A percentile compares a stretch with the other conserved stretches of the same genome.
Evolutionary conservation across 1,284 basidiomycete species (phyloP).

Genomic region (Gomphus bonarii): DNA sequence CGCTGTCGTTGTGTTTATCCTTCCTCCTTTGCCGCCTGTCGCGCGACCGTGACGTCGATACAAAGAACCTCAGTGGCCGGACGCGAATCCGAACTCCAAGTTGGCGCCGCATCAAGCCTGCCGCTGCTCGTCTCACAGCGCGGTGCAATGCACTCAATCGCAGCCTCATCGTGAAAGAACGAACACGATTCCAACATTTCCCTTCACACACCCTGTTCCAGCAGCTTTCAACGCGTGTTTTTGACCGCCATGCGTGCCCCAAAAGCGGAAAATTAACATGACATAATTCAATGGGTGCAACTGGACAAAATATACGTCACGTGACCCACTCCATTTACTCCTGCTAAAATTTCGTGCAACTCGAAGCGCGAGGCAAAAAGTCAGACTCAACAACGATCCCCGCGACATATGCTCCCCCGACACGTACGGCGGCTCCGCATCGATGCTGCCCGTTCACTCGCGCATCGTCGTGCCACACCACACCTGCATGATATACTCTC

Average conservation of each 20-base stretch:
- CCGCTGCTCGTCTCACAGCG: not conserved
- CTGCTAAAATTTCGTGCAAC: constrained; percentile 1
- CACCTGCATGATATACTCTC: not conserved
- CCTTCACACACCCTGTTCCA: not conserved
- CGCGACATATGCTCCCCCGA: constrained; percentile 1
- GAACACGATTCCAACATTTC: not conserved
- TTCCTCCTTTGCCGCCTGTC: not conserved
- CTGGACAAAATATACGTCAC: not conserved
- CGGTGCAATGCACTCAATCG: not conserved
- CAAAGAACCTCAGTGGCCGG: not conserved
- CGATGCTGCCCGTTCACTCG: not conserved
- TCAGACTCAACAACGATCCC: no score
- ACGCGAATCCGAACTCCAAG: not conserved
- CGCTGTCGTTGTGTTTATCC: no score
- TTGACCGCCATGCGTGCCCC: not conserved
- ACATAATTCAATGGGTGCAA: not conserved
- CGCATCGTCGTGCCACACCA: not conserved
- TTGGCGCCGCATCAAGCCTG: not conserved
- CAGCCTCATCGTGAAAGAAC: not conserved
- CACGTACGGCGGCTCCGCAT: constrained; percentile 4
- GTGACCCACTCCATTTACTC: not conserved
- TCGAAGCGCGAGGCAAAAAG: not conserved
- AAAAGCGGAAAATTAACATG: not conserved
- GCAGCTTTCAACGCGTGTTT: not conserved
- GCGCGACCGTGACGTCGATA: not conserved